These are phyloP conservation scores for Cyclocybe aegerita DNA, from an alignment of 768 basidiomycete genomes.

Conservation along the genomic window DNA sequence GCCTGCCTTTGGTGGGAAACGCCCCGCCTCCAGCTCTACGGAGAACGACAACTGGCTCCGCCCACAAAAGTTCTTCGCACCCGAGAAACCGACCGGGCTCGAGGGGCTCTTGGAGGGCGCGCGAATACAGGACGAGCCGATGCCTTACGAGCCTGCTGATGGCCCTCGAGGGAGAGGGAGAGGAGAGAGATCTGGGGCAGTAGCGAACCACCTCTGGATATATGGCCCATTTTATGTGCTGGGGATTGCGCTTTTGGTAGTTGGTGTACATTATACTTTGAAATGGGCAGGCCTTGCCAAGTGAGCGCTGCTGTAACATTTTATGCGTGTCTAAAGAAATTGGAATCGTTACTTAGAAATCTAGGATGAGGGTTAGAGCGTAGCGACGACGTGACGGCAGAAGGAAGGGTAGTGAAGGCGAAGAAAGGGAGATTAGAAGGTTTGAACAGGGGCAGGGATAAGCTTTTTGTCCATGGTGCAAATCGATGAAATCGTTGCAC, in stretches of 20 bases:
- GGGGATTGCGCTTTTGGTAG: constrained; percentile 18
- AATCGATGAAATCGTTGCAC: too few relatives aligned
- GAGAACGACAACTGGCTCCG: constrained; percentile 55
- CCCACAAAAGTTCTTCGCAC: constrained; percentile 75
- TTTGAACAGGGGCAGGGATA: too few relatives aligned
- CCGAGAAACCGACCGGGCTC: constrained; percentile 75
- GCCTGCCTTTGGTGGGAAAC: constrained; percentile 16
- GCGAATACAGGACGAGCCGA: constrained; percentile 49
- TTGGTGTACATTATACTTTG: constrained; percentile 12
- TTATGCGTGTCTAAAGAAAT: too few relatives aligned
- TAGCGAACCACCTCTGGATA: constrained; percentile 24
- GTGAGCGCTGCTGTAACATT: constrained; percentile 7
- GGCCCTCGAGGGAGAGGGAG: constrained; percentile 6
- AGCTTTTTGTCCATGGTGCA: too few relatives aligned
- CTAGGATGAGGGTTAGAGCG: too few relatives aligned
- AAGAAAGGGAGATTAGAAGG: too few relatives aligned
- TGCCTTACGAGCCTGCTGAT: constrained; percentile 12
- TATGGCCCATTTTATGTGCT: constrained; percentile 37
- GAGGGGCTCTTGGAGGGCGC: constrained; percentile 69
- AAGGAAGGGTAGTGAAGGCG: too few relatives aligned
- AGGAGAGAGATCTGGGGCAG: neutral
- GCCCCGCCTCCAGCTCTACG: constrained; percentile 18
- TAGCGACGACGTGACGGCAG: too few relatives aligned
- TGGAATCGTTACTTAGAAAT: too few relatives aligned
- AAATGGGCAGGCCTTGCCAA: constrained; percentile 10